Evolutionary conservation across 805 yeast genomes (phyloP).

Genomic region (Metschnikowia lochheadii): DNA sequence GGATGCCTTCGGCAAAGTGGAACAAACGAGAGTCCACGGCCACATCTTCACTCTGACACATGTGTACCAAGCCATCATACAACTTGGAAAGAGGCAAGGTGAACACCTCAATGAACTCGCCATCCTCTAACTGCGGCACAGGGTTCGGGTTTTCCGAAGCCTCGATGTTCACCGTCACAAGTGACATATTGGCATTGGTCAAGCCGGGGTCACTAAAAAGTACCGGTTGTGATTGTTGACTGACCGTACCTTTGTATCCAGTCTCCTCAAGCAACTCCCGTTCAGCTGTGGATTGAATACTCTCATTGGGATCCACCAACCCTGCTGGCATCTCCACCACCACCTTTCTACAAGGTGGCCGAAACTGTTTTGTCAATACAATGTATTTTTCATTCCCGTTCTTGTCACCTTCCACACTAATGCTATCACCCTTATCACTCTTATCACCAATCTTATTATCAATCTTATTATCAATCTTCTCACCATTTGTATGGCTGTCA

Average conservation of each 20-base stretch:
- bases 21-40: constrained; percentile 83
- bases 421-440: no score
- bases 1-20: constrained; percentile 79
- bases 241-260: constrained; percentile 74
- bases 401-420: constrained; percentile 1
- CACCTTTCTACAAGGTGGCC: constrained; percentile 88
- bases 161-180: constrained; percentile 79
- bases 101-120: constrained; percentile 90
- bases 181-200: constrained; percentile 79
- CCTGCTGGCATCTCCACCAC: constrained; percentile 97
- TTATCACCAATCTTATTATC: no score
- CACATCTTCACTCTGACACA: constrained; percentile 60
- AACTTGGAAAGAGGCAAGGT: constrained; percentile 60
- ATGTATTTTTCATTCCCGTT: constrained; percentile 34
- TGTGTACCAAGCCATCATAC: constrained; percentile 47
- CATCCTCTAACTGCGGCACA: constrained; percentile 73
- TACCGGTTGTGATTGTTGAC: constrained; percentile 21
- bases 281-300: constrained; percentile 72
- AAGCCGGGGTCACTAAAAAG: constrained; percentile 78
- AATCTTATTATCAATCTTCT: no score
- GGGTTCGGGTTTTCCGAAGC: constrained; percentile 66
- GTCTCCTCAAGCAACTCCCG: constrained; percentile 91
- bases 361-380: constrained; percentile 80
- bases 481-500: no score
- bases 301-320: constrained; percentile 77